These are phyloP conservation scores for Acer yangbiense DNA, from an alignment of 345 rosid genomes.

Conservation along the genomic window DNA sequence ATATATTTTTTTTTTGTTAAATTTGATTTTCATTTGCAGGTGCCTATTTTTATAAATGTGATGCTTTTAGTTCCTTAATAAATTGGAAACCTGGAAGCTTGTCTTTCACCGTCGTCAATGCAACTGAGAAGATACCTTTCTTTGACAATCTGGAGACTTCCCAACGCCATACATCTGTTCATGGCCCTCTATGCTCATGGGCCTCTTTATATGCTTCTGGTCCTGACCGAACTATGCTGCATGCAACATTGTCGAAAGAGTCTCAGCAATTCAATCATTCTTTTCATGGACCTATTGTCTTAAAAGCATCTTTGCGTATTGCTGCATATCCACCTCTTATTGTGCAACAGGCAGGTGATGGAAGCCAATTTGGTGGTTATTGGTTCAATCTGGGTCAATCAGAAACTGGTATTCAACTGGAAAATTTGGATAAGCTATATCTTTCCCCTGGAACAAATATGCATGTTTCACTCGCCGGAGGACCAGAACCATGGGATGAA, in stretches of 20 bases:
- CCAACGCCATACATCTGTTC: conserved; percentile 32
- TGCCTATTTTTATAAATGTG: conserved; percentile 66
- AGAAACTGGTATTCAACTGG: conserved; percentile 46
- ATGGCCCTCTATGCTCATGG: conserved; percentile 82
- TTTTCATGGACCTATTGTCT: conserved; percentile 48
- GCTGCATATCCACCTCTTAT: conserved; percentile 79
- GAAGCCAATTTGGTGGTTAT: conserved; percentile 86
- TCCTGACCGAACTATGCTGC: conserved; percentile 74
- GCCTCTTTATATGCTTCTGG: conserved; percentile 61
- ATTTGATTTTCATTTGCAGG: conserved; percentile 53
- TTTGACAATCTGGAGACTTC: conserved; percentile 29
- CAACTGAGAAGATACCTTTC: conserved; percentile 44
- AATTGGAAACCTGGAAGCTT: conserved; percentile 82
- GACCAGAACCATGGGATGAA: conserved; percentile 83
- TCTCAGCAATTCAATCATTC: conserved; percentile 53
- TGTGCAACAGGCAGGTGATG: conserved; percentile 69
- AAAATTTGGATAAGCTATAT: conserved; percentile 52
- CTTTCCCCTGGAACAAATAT: conserved; percentile 87
- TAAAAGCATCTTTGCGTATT: conserved; percentile 71
- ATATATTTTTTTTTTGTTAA: conserved; percentile 20
- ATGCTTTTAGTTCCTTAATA: conserved; percentile 69
- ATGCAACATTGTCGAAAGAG: conserved; percentile 76
- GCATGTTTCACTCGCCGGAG: conserved; percentile 74
- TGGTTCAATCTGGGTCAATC: conserved; percentile 55
- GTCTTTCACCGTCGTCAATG: conserved; percentile 63